Percentiles rank a stretch among this genome's conserved stretches.
Evolutionary conservation across 2,329 filamentous ascomycete species (phyloP).

Genomic region (Tolypocladium nubicola): DNA sequence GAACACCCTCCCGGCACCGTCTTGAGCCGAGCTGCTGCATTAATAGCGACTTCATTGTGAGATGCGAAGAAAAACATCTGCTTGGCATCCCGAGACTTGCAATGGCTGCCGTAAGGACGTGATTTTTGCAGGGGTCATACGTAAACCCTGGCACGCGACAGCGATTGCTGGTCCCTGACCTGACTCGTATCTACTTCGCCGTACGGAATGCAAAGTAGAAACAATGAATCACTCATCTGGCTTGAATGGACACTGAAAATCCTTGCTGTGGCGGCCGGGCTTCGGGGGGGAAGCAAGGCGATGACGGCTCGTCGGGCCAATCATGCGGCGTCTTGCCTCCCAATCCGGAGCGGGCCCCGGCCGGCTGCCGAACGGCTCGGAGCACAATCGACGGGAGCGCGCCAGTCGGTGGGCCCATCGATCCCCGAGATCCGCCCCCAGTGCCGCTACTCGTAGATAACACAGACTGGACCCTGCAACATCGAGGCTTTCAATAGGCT

Average conservation of each 20-base stretch:
- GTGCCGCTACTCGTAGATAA: neutral
- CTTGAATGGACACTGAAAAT: neutral
- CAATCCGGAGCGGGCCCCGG: conserved; percentile 5
- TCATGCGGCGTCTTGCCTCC: neutral
- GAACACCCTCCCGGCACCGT: neutral
- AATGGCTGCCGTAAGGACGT: neutral
- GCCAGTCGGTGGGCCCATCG: conserved; percentile 5
- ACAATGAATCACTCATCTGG: neutral
- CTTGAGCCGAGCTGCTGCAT: neutral
- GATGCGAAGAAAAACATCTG: too few relatives aligned
- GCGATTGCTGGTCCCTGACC: neutral
- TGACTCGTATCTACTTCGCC: neutral
- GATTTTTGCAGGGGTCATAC: too few relatives aligned
- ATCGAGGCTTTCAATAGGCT: neutral
- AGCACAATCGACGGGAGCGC: neutral
- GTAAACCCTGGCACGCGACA: neutral
- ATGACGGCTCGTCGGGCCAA: neutral
- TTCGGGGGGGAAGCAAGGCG: neutral
- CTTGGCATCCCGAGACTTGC: neutral
- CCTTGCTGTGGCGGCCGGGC: neutral
- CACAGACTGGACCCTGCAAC: neutral
- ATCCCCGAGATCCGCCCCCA: conserved; percentile 14
- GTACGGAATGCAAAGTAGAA: neutral
- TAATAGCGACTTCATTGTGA: neutral
- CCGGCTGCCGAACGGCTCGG: conserved; percentile 9